These are phyloP conservation scores for Cladorrhinum samala DNA, from an alignment of 495 filamentous ascomycete species.

Conservation along the genomic window DNA sequence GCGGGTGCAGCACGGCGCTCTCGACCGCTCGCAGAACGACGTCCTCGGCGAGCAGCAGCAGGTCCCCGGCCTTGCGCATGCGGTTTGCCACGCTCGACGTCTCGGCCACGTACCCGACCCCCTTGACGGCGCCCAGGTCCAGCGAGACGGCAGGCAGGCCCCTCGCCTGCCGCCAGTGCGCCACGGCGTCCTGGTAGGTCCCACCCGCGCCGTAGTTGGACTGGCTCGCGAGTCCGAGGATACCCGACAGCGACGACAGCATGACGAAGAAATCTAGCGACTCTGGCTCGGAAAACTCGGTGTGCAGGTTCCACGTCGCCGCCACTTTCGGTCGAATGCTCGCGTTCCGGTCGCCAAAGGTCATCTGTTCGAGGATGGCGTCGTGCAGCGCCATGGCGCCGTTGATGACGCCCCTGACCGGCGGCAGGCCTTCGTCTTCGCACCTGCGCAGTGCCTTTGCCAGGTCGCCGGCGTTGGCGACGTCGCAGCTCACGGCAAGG, in stretches of 20 bases:
- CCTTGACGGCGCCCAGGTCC: conserved; percentile 40
- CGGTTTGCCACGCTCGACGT: too few species aligned
- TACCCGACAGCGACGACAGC: conserved; percentile 41
- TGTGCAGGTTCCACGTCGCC: conserved; percentile 32
- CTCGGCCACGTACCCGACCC: conserved; percentile 31
- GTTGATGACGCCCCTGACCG: conserved; percentile 41
- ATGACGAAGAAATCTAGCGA: conserved; percentile 57
- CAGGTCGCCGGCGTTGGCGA: conserved; percentile 28
- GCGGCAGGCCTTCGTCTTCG: conserved; percentile 19
- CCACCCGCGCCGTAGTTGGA: conserved; percentile 48
- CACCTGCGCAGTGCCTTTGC: conserved; percentile 22
- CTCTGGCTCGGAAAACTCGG: background rate
- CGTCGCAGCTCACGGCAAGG: conserved; percentile 1
- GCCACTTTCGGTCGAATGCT: conserved; percentile 44
- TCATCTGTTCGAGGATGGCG: conserved; percentile 40
- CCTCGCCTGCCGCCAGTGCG: conserved; percentile 6
- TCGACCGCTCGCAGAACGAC: too few species aligned
- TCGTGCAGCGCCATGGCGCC: conserved; percentile 49
- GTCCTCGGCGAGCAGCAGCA: too few species aligned
- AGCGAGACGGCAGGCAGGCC: conserved; percentile 37
- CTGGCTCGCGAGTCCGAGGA: conserved; percentile 38
- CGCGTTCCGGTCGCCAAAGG: conserved; percentile 27
- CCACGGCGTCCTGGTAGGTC: conserved; percentile 27
- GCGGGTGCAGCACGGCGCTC: too few species aligned
- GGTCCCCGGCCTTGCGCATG: background rate